Evolutionary conservation across 306 rosid species (phyloP).

Genomic region (Hylodesmum podocarpum): DNA sequence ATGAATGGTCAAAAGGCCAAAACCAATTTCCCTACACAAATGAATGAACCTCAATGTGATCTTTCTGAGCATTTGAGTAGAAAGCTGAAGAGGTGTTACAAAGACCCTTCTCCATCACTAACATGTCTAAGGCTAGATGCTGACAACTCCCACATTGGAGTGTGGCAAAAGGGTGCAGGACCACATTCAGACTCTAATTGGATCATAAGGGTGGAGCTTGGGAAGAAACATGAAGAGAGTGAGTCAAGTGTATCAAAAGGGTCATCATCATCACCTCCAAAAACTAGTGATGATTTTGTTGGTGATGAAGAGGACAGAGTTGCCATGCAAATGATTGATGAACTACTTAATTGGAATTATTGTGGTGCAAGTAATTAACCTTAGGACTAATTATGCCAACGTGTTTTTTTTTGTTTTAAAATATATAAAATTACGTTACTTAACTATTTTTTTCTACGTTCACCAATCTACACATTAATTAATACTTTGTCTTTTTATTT

Average conservation of each 20-base stretch:
- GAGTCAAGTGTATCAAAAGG: not conserved
- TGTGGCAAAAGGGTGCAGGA: slow-evolving; percentile 82
- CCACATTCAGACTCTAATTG: slow-evolving; percentile 62
- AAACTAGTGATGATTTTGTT: not conserved
- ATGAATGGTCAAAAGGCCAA: slow-evolving; percentile 1
- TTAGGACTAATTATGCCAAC: not conserved
- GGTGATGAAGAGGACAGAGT: slow-evolving; percentile 64
- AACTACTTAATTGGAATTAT: slow-evolving; percentile 67
- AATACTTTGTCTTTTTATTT: too few species aligned
- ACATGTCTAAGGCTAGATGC: slow-evolving; percentile 78
- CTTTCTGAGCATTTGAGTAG: slow-evolving; percentile 63
- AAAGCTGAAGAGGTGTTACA: slow-evolving; percentile 71
- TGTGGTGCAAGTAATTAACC: slow-evolving; percentile 23
- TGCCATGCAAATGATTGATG: slow-evolving; percentile 83
- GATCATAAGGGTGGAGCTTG: slow-evolving; percentile 80
- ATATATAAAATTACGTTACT: too few species aligned
- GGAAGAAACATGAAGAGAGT: slow-evolving; percentile 33
- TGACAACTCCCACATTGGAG: slow-evolving; percentile 82
- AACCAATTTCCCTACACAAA: slow-evolving; percentile 17
- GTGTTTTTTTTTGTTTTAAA: too few species aligned
- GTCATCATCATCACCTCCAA: not conserved
- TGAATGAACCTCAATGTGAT: slow-evolving; percentile 23
- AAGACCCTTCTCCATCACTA: slow-evolving; percentile 74
- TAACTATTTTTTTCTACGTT: too few species aligned
- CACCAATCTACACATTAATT: too few species aligned